A percentile compares a stretch with the other conserved stretches of the same genome.
phyloP scores from a whole-genome alignment of 768 basidiomycete genomes.

The Dioszegia aurantiaca region DNA sequence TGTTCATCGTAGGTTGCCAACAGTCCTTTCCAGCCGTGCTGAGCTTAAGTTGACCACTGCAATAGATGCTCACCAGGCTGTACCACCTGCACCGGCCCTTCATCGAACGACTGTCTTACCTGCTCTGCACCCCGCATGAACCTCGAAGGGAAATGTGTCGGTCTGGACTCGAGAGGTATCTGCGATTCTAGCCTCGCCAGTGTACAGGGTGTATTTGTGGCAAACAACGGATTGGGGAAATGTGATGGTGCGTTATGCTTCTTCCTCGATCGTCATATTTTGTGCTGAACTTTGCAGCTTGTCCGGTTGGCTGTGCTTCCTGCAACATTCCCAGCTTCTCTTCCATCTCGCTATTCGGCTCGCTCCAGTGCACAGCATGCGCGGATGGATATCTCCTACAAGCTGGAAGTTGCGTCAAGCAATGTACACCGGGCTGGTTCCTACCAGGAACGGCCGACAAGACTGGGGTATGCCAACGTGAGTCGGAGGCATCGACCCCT shows the following conservation, averaged over 20 bases:
- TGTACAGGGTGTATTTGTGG: slow-evolving; percentile 40
- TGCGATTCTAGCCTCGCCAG: slow-evolving; percentile 40
- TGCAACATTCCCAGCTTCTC: slow-evolving; percentile 47
- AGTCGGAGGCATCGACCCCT: slow-evolving; percentile 6
- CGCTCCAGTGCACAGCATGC: slow-evolving; percentile 36
- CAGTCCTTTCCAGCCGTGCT: neutral
- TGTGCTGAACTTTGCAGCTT: slow-evolving; percentile 29
- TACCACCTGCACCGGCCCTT: slow-evolving; percentile 43
- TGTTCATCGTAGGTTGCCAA: slow-evolving; percentile 36
- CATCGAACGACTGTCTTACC: slow-evolving; percentile 39
- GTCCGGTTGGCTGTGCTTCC: slow-evolving; percentile 41
- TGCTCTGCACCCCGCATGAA: slow-evolving; percentile 46
- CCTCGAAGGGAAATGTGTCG: slow-evolving; percentile 41
- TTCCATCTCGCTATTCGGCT: slow-evolving; percentile 14
- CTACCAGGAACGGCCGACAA: slow-evolving; percentile 27
- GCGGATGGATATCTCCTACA: slow-evolving; percentile 47
- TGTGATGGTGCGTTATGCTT: too few species aligned
- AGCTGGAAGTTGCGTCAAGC: slow-evolving; percentile 35
- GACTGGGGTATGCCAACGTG: slow-evolving; percentile 49
- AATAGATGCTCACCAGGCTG: slow-evolving; percentile 52
- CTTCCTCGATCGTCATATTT: too few species aligned
- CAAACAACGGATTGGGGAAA: slow-evolving; percentile 34
- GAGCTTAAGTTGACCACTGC: neutral
- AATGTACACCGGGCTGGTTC: slow-evolving; percentile 38
- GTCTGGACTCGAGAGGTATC: slow-evolving; percentile 36